Base-by-base conservation (phyloP, 2,329 filamentous ascomycete genomes). In the Paraphaeosphaeria sporulosa region DNA sequence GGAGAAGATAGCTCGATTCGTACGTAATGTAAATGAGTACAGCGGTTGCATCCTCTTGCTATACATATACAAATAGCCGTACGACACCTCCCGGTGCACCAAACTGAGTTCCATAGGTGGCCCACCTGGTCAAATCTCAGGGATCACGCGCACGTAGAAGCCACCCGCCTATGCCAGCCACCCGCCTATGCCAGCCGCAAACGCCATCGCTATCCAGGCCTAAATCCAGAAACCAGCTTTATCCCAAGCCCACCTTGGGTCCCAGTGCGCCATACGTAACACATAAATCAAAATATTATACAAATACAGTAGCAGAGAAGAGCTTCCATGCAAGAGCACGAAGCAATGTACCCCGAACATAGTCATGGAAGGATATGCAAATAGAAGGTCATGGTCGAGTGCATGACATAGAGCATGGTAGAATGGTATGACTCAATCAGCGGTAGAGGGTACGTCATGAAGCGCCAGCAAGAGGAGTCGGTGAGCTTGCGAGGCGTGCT, bases 401-500 rank as follows among this genome's bases (percentile, higher is more conserved):
- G 36, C 21, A 15, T 38, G 19, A 4, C n/a, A 44, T 25, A 7
- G 25, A 44, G 25, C 9, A 25, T 34, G 25, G n/a, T 15, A 34
- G 30, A 10, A 32, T 9, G 17, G 8, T 17, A 27, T 21, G 38
- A 17, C 17, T 34, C 25, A 54, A 15, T 15, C 1, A 3, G 44
- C 17, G 25, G 23, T 30, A 10, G 21, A 30, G 42, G 9, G n/a
- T 40, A 58, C 55, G 60, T 60, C 59, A 70, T 50, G 67, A 68
- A 10, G 65, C 63, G 34, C 69, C 67, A 59, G 69, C 55, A 55
- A 72, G 60, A 23, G 83, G 82, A 53, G 82, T 81, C 15, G 86
- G 86, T 44, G 86, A 86, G 68, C 83, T 85, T 19, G 81, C 79
- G 25, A 77, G 52, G 43, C 79, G 58, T 8, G 80, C 77, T 17